A percentile compares a stretch with the other conserved stretches of the same genome.
These are phyloP conservation scores for Chrysanthemum lavandulifolium DNA, from an alignment of 129 eudicot genomes.

Conservation along the genomic window DNA sequence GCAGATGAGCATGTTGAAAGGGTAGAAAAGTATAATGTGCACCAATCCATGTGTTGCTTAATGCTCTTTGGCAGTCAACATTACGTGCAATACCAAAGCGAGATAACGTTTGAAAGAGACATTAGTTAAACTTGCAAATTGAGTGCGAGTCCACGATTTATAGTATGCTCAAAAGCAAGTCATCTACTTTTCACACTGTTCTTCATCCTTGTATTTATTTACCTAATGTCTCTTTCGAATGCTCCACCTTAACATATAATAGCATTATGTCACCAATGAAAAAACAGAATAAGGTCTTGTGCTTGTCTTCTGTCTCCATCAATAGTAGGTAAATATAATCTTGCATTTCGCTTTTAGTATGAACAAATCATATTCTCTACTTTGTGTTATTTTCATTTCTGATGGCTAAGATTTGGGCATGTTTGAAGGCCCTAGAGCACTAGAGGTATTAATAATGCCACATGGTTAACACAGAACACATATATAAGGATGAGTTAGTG, in stretches of 20 bases:
- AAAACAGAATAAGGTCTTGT: slow-evolving; percentile 23
- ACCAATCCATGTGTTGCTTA: no score
- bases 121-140: slow-evolving; percentile 1
- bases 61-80: no score
- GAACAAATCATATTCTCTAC: background rate
- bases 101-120: background rate
- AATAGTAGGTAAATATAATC: slow-evolving; percentile 23
- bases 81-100: background rate
- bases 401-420: slow-evolving; percentile 24
- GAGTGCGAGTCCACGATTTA: background rate
- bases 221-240: slow-evolving; percentile 28
- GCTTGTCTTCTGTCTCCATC: slow-evolving; percentile 24
- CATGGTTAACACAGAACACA: slow-evolving; percentile 13
- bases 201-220: slow-evolving; percentile 15
- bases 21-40: background rate
- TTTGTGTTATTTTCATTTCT: background rate
- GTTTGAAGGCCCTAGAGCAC: slow-evolving; percentile 18
- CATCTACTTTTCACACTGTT: slow-evolving; percentile 30
- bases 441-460: slow-evolving; percentile 17
- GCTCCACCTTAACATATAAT: slow-evolving; percentile 11
- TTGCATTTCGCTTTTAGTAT: slow-evolving; percentile 12
- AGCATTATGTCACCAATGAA: slow-evolving; percentile 21
- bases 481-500: slow-evolving; percentile 1
- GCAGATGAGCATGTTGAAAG: background rate
- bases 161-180: slow-evolving; percentile 30